phyloP scores from a whole-genome alignment of 164 flowering plant genomes.

The Chimonanthus praecox region DNA sequence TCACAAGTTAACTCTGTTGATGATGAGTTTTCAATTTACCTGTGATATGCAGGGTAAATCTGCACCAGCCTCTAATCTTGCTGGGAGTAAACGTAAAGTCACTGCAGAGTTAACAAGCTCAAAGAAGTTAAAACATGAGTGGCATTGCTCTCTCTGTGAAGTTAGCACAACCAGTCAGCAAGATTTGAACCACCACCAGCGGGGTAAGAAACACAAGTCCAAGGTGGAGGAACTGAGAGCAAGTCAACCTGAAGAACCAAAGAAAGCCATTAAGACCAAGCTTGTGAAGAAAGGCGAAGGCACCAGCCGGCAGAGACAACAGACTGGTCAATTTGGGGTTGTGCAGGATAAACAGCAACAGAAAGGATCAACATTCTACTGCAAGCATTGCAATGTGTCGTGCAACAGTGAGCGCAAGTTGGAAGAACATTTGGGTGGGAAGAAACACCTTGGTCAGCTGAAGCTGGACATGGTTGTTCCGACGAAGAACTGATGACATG shows the following conservation, averaged over 20 bases:
- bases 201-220: neutral
- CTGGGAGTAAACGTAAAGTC: no score
- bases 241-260: no score
- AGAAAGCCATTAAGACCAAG: neutral
- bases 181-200: neutral
- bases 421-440: neutral
- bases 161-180: neutral
- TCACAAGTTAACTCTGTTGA: no score
- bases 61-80: no score
- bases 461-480: neutral
- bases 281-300: neutral
- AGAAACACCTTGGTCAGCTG: neutral
- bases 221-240: neutral
- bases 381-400: neutral
- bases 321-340: neutral
- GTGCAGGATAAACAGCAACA: neutral
- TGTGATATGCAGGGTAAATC: no score
- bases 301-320: neutral
- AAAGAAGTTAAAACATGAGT: neutral
- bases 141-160: neutral
- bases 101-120: neutral
- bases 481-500: no score
- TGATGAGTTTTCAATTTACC: no score
- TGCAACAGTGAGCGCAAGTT: neutral
- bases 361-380: neutral